Evolutionary conservation across 352 stramenopile genomes (phyloP).

Genomic region (Pythium utonaiense): DNA sequence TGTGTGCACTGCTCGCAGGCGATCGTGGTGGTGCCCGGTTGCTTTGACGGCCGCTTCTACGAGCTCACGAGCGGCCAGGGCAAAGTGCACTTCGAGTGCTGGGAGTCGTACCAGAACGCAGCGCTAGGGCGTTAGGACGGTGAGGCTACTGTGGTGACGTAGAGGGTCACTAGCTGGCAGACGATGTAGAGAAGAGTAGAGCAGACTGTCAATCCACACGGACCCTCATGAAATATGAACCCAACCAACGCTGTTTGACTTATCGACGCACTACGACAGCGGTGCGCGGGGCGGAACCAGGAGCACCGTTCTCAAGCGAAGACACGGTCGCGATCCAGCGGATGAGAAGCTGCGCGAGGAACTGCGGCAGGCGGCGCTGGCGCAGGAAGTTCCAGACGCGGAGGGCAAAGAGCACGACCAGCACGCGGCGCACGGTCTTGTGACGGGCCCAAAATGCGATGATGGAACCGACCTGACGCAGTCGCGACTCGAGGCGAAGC

Average conservation of each 20-base stretch:
- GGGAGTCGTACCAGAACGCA: conserved; percentile 57
- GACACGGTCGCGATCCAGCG: conserved; percentile 53
- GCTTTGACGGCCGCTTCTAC: conserved; percentile 84
- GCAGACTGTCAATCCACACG: background rate
- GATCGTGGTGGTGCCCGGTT: conserved; percentile 66
- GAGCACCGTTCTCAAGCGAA: conserved; percentile 31
- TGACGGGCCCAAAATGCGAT: conserved; percentile 45
- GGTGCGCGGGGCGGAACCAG: background rate
- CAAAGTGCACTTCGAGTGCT: conserved; percentile 88
- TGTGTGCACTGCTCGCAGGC: conserved; percentile 74
- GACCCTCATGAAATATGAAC: background rate
- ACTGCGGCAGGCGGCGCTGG: conserved; percentile 44
- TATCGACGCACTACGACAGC: conserved; percentile 3
- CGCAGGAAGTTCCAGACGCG: conserved; percentile 55
- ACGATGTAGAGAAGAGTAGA: too few species aligned
- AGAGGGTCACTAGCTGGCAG: too few species aligned
- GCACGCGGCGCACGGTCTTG: conserved; percentile 42
- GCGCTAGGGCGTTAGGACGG: conserved; percentile 7
- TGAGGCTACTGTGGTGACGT: too few species aligned
- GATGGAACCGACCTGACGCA: conserved; percentile 31
- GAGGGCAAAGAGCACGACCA: conserved; percentile 44
- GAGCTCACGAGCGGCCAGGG: conserved; percentile 66
- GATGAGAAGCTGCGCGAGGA: conserved; percentile 59
- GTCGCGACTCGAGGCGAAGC: conserved; percentile 36
- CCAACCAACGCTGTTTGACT: background rate